Base-by-base conservation (phyloP, 805 yeast genomes). In the Kuraishia hungarica region DNA sequence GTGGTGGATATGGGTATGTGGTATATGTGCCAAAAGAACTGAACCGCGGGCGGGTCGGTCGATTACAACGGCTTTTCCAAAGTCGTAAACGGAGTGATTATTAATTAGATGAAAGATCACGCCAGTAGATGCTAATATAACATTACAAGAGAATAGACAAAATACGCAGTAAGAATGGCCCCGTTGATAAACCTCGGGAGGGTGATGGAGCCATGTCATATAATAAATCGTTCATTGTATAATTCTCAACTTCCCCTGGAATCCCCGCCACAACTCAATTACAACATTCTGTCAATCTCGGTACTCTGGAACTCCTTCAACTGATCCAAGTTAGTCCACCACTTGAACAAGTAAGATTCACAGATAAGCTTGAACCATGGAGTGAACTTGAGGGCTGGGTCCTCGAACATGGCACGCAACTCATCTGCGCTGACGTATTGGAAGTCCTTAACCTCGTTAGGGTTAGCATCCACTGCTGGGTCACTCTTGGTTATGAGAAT, bases 301-400 rank as follows among this genome's bases (percentile, higher is more conserved):
- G 72, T 69, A 59, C 74, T 79, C 56, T 71, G 69, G 61, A 79
- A 82, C 50, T 72, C 66, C 5, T 78, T 77, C 59, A 89, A 74
- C 58, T 78, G 73, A 65, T 81, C 84, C 59, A 92, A 74, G 57
- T 82, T 77, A 26, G 78, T 81, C 99, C 99, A 94, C 99, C 99
- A 94, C 59, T 87, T 77, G 74, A 88, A 94, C 65, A 94, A 75
- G 65, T 89, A 89, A 51, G 88, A 82, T 67, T 94, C 92, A 69
- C 99, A 94, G 62, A 94, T 94, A 60, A 94, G 80, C 71, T 89
- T 90, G 76, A 94, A 94, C 99, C 99, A 94, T 4, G 99, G 99
- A 4, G 99, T 94, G 72, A 94, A 94, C 11, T 81, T 76, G 58
- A 87, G 76, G 5, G 54, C 47, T 8, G 63, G 58, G 67, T 92